phyloP scores from a whole-genome alignment of 495 filamentous ascomycete genomes.

The Talaromyces liani region DNA sequence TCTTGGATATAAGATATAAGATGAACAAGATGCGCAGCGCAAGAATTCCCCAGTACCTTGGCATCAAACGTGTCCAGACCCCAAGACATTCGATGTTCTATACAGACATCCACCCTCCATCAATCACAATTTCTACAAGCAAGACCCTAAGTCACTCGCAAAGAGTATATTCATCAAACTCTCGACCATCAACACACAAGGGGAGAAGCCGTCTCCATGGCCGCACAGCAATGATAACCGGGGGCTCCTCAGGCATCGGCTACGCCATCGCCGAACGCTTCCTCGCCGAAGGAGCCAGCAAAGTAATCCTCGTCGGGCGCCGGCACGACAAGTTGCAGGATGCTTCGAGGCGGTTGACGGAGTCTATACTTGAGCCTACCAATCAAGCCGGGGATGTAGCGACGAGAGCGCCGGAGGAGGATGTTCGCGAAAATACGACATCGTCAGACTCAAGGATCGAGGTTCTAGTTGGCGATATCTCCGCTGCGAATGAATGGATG shows the following conservation, averaged over 20 bases:
- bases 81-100: neutral
- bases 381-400: conserved; percentile 2
- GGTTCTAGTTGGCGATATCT: conserved; percentile 41
- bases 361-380: neutral
- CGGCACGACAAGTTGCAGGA: conserved; percentile 31
- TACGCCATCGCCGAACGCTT: conserved; percentile 60
- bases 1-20: neutral
- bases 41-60: neutral
- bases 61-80: neutral
- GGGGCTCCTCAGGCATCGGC: conserved; percentile 59
- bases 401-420: conserved; percentile 17
- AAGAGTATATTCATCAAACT: neutral
- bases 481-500: conserved; percentile 36
- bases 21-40: neutral
- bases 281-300: conserved; percentile 50
- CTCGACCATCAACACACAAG: neutral
- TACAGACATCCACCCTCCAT: neutral
- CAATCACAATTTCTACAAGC: neutral
- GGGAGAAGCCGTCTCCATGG: conserved; percentile 22
- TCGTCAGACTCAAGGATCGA: neutral
- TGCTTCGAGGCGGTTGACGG: conserved; percentile 19
- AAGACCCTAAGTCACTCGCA: neutral
- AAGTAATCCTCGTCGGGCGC: conserved; percentile 47
- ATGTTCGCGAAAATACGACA: conserved; percentile 12
- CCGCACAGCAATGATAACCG: conserved; percentile 52